These are phyloP conservation scores for Oidiodendron maius DNA, from an alignment of 495 filamentous ascomycete genomes.

Conservation along the genomic window DNA sequence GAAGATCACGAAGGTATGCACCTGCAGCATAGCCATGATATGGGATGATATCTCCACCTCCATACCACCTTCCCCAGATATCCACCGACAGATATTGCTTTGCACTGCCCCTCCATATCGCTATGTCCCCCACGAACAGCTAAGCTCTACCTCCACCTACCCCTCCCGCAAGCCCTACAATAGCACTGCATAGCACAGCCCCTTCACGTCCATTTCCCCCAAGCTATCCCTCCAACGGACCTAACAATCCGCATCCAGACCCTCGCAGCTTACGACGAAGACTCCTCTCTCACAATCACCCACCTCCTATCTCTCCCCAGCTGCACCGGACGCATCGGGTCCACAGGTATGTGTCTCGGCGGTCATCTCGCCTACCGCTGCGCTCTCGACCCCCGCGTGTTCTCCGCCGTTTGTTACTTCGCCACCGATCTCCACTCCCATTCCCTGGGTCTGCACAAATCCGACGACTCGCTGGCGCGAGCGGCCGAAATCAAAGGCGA, in stretches of 20 bases:
- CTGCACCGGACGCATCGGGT: constrained; percentile 78
- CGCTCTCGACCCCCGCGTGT: constrained; percentile 70
- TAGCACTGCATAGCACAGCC: too few species aligned
- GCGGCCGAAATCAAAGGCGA: constrained; percentile 74
- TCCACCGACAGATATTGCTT: too few species aligned
- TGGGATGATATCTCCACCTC: not conserved
- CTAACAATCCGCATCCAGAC: too few species aligned
- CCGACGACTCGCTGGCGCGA: constrained; percentile 59
- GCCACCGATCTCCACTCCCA: constrained; percentile 83
- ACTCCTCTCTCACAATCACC: constrained; percentile 68
- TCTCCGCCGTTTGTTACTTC: constrained; percentile 80
- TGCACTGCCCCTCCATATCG: not conserved
- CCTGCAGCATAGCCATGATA: too few species aligned
- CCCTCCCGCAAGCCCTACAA: too few species aligned
- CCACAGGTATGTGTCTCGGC: constrained; percentile 94
- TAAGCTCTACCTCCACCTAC: not conserved
- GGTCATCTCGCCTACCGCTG: constrained; percentile 85
- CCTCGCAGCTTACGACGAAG: constrained; percentile 83
- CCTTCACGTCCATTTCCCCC: not conserved
- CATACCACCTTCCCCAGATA: too few species aligned
- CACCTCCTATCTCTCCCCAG: constrained; percentile 67
- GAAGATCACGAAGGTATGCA: constrained; percentile 63
- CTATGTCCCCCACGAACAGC: not conserved
- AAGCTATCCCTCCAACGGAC: not conserved
- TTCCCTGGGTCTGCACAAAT: constrained; percentile 64